Evolutionary conservation across 495 filamentous ascomycete species (phyloP), one percentile per base, ranked within the genome.

Genomic region (Parmelia sp.): DNA sequence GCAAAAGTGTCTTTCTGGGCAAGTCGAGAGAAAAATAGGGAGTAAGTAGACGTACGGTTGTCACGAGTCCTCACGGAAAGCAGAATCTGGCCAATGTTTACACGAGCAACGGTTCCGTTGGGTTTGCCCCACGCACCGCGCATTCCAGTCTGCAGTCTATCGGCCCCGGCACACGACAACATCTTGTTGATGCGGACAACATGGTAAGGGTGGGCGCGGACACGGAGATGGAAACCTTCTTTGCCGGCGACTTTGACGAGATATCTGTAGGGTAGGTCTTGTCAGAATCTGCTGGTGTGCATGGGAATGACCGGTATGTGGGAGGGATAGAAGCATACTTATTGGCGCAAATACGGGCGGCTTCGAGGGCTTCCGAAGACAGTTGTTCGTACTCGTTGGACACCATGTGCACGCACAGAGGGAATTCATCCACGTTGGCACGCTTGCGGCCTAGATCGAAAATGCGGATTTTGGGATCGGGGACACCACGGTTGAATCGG

Each of bases 181-280:
- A 98, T 97, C 86, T 98, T 98, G 90, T 98, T 98, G 91, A 98
- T 98, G 80, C 94, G 94, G 83, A 97, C 86, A 80, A 97, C 93
- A 83, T 98, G 94, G 91, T 90, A 96, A 67, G 94, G 94, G 86
- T 97, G 94, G 73, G 91, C 93, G 77, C 94, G 93, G 77, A 98
- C 88, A 72, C 94, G 92, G 73, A 98, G 82, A 80, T 98, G 94
- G 91, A 98, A 98, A 80, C 87, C 85, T 88, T 98, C 94, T 87
- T 98, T 98, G 81, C 94, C 94, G 76, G 89, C 88, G 72, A 84
- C 80, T 86, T 97, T 97, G 82, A 96, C 91, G 72, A 98, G 86
- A 84, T 97, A 91, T 76, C 86, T 89, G 60, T 65, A 45, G 23
- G 21, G 40, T 23, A 12, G 45, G 23, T 42, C 60, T 58, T 70